A percentile compares a stretch with the other conserved stretches of the same genome.
Conservation (phyloP, 1,139 yeast species). For the Yamadazyma sp. region DNA sequence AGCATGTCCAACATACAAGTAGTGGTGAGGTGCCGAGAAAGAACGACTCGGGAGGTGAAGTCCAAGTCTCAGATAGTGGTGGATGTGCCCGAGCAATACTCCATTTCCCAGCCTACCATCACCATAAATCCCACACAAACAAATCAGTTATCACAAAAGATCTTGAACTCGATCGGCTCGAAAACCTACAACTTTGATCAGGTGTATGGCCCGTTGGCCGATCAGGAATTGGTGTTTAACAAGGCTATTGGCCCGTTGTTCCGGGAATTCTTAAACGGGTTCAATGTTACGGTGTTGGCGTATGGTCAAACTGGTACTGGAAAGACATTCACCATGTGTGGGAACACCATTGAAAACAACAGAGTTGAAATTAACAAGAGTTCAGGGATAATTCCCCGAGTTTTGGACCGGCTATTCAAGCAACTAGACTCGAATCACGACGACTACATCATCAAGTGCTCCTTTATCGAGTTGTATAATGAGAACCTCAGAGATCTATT, state of each 20-base stretch:
- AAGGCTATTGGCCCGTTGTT: conserved; percentile 66
- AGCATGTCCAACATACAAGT: conserved; percentile 64
- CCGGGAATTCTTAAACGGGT: conserved; percentile 65
- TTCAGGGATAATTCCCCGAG: conserved; percentile 71
- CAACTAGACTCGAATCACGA: conserved; percentile 27
- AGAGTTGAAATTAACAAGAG: conserved; percentile 22
- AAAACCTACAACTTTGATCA: conserved; percentile 70
- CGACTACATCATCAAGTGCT: conserved; percentile 65
- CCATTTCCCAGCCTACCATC: conserved; percentile 32
- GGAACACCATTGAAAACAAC: conserved; percentile 29
- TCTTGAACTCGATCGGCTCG: conserved; percentile 18
- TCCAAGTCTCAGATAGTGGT: conserved; percentile 77
- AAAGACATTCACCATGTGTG: conserved; percentile 86
- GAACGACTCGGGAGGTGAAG: conserved; percentile 68
- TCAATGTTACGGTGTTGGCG: conserved; percentile 78
- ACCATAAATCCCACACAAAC: conserved; percentile 34
- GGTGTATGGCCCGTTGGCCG: conserved; percentile 71
- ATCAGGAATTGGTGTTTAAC: conserved; percentile 57
- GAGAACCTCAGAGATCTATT: conserved; percentile 69
- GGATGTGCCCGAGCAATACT: conserved; percentile 52
- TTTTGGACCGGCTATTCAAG: conserved; percentile 55
- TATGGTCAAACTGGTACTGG: conserved; percentile 94
- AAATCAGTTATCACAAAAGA: conserved; percentile 15
- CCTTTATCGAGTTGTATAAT: conserved; percentile 72
- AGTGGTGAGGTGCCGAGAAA: conserved; percentile 83